These are phyloP conservation scores for Vigna mungo DNA, from an alignment of 306 rosid species.

Conservation along the genomic window DNA sequence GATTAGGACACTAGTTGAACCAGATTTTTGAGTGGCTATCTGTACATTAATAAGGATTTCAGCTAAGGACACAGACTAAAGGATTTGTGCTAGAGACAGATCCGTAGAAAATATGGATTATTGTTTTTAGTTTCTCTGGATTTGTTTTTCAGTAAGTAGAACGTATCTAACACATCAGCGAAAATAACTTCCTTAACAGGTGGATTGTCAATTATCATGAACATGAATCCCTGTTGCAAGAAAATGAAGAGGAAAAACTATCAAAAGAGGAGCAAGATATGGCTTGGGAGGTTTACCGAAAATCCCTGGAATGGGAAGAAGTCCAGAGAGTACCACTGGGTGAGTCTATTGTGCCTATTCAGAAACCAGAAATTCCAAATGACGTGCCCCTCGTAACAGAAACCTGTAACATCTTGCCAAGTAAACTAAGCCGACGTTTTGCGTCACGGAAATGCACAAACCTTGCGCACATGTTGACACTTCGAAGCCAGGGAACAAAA, in stretches of 20 bases:
- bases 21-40: slow-evolving; percentile 6
- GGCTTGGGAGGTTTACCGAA: slow-evolving; percentile 93
- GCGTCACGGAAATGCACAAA: slow-evolving; percentile 79
- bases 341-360: slow-evolving; percentile 55
- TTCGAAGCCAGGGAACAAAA: slow-evolving; percentile 89
- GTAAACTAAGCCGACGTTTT: slow-evolving; percentile 52
- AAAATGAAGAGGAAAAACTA: slow-evolving; percentile 91
- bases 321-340: slow-evolving; percentile 71
- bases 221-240: slow-evolving; percentile 90
- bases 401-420: slow-evolving; percentile 37
- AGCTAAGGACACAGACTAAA: not conserved
- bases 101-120: slow-evolving; percentile 5
- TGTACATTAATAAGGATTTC: not conserved
- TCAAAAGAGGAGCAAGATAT: slow-evolving; percentile 97
- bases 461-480: slow-evolving; percentile 84
- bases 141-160: not conserved
- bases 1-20: slow-evolving; percentile 1
- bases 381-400: slow-evolving; percentile 45
- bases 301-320: slow-evolving; percentile 90
- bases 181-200: slow-evolving; percentile 50
- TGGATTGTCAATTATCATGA: slow-evolving; percentile 91
- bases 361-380: slow-evolving; percentile 45
- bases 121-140: slow-evolving; percentile 24
- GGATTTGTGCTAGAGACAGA: not conserved
- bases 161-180: slow-evolving; percentile 37